Evolutionary conservation across 2,329 filamentous ascomycete genomes (phyloP), one percentile per base, ranked within the genome.

Genomic region (Ascocoryne sarcoides): DNA sequence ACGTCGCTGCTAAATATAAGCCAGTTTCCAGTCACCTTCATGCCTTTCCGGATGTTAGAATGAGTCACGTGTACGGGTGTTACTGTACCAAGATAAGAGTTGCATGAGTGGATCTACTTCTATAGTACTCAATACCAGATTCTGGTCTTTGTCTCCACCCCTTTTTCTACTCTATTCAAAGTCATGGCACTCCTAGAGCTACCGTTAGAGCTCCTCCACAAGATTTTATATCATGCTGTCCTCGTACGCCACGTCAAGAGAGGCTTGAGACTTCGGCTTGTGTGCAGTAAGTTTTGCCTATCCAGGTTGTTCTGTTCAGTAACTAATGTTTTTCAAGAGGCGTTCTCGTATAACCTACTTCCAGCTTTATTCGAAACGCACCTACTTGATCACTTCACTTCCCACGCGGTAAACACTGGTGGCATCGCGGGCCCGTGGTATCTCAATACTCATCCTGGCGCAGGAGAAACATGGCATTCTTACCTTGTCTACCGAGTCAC

Each of bases 311-410:
- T 15, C n/a, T n/a, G 5, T 12, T 15, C 5, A 31, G 5, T n/a
- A 31, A n/a, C 29, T 31, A n/a, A 31, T 12, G 12, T 12, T 14
- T 31, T 31, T 31, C 12, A 15, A 5, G 12, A 5, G 43, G 43
- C 41, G 29, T 15, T 4, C n/a, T n/a, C n/a, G n/a, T n/a, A n/a
- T n/a, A n/a, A 15, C 10, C 15, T 46, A n/a, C 33, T 42, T 17
- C 43, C 43, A 39, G 46, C 43, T 26, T 21, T 46, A 4, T 48
- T 48, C 33, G 38, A 48, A 26, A 31, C 46, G 23, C 46, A 36
- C 15, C 32, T 48, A 5, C 37, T 46, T 4, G 46, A 48, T 17
- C 10, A 37, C 10, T 38, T 42, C 10, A 5, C 23, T 19, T 28
- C 19, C 14, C 14, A 20, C 10, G 16, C 17, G 3, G 14, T 29